phyloP scores from a whole-genome alignment of 208 protist genomes.

The Acanthamoeba castellanii region DNA sequence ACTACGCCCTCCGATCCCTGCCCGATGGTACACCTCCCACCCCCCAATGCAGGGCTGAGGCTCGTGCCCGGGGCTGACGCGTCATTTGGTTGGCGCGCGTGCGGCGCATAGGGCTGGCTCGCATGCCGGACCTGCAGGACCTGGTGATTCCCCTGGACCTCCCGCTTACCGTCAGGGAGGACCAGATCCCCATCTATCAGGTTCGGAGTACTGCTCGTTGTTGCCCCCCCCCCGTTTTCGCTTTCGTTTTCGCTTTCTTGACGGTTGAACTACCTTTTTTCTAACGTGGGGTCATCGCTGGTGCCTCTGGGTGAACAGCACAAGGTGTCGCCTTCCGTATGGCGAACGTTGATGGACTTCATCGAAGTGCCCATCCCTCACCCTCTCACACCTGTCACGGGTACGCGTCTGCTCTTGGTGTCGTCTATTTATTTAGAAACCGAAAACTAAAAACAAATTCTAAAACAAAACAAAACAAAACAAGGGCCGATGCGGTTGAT shows the following conservation, averaged over 20 bases:
- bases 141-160: neutral
- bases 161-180: neutral
- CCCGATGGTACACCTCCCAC: neutral
- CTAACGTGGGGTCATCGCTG: too few species aligned
- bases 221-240: too few species aligned
- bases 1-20: neutral
- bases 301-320: neutral
- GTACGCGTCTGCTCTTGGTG: neutral
- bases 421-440: neutral
- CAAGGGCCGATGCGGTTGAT: neutral
- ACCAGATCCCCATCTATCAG: neutral
- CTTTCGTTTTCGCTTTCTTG: too few species aligned
- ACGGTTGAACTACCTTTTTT: too few species aligned
- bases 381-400: neutral
- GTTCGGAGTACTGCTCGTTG: too few species aligned
- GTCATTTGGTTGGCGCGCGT: neutral
- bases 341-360: constrained; percentile 26
- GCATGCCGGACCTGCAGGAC: neutral
- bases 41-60: too few species aligned
- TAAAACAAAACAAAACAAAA: too few species aligned
- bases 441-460: too few species aligned
- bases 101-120: neutral
- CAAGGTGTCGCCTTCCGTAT: neutral
- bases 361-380: neutral
- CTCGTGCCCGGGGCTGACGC: too few species aligned